Conservation (phyloP, 805 yeast species). For the Cyberlindnera mississippiensis region DNA sequence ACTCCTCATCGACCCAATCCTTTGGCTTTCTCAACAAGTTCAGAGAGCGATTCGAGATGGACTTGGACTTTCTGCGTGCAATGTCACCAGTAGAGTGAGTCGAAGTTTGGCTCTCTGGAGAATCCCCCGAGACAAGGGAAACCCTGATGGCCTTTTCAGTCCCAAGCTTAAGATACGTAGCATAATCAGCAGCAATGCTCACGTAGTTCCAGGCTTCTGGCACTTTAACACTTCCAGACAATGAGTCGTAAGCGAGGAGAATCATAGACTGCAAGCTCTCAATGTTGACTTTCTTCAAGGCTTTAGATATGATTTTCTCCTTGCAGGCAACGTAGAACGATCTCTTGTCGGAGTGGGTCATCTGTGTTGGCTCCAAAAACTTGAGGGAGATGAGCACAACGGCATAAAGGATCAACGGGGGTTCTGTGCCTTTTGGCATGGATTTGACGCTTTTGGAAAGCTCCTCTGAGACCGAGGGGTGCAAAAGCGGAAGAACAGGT, state of each 20-base stretch:
- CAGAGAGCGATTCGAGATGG: conserved; percentile 18
- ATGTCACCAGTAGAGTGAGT: conserved; percentile 13
- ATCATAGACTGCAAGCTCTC: conserved; percentile 23
- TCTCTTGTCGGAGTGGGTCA: conserved; percentile 12
- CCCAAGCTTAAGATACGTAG: conserved; percentile 22
- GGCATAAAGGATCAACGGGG: conserved; percentile 19
- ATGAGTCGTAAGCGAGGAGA: conserved; percentile 22
- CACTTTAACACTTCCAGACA: conserved; percentile 23
- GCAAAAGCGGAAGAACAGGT: conserved; percentile 23
- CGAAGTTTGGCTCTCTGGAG: conserved; percentile 20
- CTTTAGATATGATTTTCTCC: conserved; percentile 19
- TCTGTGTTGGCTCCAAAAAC: conserved; percentile 19
- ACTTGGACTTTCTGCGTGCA: conserved; percentile 18
- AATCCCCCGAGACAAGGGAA: conserved; percentile 14
- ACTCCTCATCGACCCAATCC: conserved; percentile 26
- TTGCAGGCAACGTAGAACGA: conserved; percentile 16
- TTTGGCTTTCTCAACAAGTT: conserved; percentile 19
- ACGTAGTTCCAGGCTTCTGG: conserved; percentile 28
- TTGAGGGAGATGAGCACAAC: conserved; percentile 21
- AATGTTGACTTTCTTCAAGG: conserved; percentile 20
- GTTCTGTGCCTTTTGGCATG: conserved; percentile 11
- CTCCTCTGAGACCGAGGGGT: conserved; percentile 17
- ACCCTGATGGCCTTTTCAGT: conserved; percentile 14
- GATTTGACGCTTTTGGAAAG: conserved; percentile 8
- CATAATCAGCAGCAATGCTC: conserved; percentile 26